Evolutionary conservation across 2,329 filamentous ascomycete genomes (phyloP).

Genomic region (Colletotrichum scovillei): DNA sequence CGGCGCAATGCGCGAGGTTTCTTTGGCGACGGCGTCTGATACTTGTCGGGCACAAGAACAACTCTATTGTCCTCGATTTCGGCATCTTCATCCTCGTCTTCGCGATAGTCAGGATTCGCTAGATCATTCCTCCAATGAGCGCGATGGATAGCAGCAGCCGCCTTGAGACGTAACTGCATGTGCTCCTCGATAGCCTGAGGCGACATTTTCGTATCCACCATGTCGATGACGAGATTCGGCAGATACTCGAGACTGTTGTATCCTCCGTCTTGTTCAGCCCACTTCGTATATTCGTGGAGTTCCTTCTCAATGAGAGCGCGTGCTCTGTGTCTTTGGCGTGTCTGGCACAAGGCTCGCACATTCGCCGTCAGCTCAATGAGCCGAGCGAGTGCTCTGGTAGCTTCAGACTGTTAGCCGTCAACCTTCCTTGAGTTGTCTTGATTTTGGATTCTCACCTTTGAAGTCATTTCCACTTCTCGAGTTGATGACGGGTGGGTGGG

Average conservation of each 20-base stretch:
- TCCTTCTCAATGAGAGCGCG: conserved; percentile 47
- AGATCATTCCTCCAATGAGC: conserved; percentile 45
- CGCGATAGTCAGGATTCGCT: not conserved
- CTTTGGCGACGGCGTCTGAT: conserved; percentile 15
- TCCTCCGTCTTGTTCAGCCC: conserved; percentile 55
- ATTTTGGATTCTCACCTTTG: conserved; percentile 43
- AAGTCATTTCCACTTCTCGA: conserved; percentile 50
- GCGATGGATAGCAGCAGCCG: conserved; percentile 49
- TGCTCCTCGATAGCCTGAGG: conserved; percentile 46
- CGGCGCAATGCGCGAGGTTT: not conserved
- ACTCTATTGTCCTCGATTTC: conserved; percentile 32
- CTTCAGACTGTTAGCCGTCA: conserved; percentile 42
- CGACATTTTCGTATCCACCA: conserved; percentile 45
- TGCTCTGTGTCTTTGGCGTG: conserved; percentile 46
- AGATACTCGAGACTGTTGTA: conserved; percentile 48
- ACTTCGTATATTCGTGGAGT: conserved; percentile 49
- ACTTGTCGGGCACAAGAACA: conserved; percentile 33
- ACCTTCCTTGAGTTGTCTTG: not conserved
- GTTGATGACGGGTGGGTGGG: conserved; percentile 50
- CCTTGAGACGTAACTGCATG: conserved; percentile 49
- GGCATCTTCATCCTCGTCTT: conserved; percentile 27
- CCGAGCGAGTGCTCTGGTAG: conserved; percentile 51
- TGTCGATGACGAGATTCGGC: conserved; percentile 52
- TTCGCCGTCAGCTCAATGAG: conserved; percentile 53
- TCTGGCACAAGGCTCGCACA: conserved; percentile 49